Evolutionary conservation across 495 filamentous ascomycete genomes (phyloP).

Genomic region (Pyronema domesticum): DNA sequence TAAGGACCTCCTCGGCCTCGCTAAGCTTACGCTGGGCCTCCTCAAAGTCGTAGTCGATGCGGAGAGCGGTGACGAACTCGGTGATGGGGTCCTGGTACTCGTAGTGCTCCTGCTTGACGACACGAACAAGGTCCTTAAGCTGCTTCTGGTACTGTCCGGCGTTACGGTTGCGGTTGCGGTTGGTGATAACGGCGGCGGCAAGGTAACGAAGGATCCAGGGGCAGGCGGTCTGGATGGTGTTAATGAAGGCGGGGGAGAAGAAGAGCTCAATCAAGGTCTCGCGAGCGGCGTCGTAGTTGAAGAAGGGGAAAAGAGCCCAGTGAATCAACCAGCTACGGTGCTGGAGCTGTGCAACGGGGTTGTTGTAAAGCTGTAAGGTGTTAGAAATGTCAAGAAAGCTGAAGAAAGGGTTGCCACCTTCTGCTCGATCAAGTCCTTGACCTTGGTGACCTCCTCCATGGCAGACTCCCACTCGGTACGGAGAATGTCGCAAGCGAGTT

Average conservation of each 20-base stretch:
- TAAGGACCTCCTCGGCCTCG: conserved; percentile 80
- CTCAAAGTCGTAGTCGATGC: conserved; percentile 96
- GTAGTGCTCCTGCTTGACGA: conserved; percentile 90
- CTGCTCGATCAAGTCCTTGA: conserved; percentile 76
- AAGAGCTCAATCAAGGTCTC: conserved; percentile 85
- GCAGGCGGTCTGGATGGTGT: conserved; percentile 95
- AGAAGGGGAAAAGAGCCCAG: conserved; percentile 97
- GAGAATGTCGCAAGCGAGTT: conserved; percentile 83
- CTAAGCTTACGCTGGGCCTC: conserved; percentile 84
- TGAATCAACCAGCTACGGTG: conserved; percentile 94
- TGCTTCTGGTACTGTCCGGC: conserved; percentile 86
- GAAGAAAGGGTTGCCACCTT: conserved; percentile 14
- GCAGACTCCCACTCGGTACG: conserved; percentile 82
- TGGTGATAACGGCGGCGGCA: conserved; percentile 86
- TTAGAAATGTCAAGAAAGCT: not conserved
- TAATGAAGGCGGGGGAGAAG: conserved; percentile 92
- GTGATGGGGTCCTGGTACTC: conserved; percentile 94
- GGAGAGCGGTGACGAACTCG: conserved; percentile 86
- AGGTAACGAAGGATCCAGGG: conserved; percentile 95
- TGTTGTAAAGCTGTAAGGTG: conserved; percentile 60
- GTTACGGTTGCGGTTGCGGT: conserved; percentile 67
- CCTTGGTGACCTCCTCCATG: conserved; percentile 88
- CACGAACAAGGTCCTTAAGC: conserved; percentile 84
- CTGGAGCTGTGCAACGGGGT: conserved; percentile 79
- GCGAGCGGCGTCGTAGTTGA: conserved; percentile 84